Conservation (phyloP, 805 yeast genomes). For the Teunomyces funiuensis region DNA sequence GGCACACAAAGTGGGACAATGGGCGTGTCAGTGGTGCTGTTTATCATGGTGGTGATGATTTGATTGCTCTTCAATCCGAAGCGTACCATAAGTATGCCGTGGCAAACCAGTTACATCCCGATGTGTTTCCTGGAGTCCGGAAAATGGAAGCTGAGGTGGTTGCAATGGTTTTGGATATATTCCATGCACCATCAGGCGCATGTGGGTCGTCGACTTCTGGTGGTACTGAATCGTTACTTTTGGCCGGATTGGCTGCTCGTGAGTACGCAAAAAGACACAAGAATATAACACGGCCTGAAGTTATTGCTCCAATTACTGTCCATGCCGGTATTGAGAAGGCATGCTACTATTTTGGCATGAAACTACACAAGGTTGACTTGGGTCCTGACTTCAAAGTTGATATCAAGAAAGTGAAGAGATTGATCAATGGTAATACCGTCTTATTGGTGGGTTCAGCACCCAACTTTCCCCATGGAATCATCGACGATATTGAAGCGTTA, state of each 20-base stretch:
- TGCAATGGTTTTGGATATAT: slow-evolving; percentile 78
- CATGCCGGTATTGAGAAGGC: slow-evolving; percentile 98
- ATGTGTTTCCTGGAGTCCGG: slow-evolving; percentile 92
- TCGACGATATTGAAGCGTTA: slow-evolving; percentile 80
- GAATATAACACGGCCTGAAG: slow-evolving; percentile 73
- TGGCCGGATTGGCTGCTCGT: slow-evolving; percentile 87
- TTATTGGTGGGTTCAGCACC: slow-evolving; percentile 93
- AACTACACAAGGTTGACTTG: slow-evolving; percentile 74
- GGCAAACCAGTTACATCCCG: slow-evolving; percentile 95
- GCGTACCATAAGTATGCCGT: slow-evolving; percentile 79
- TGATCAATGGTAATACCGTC: slow-evolving; percentile 78
- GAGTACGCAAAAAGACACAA: slow-evolving; percentile 60
- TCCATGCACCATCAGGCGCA: slow-evolving; percentile 64
- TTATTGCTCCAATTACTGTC: slow-evolving; percentile 83
- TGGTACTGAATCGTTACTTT: slow-evolving; percentile 88
- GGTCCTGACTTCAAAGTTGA: slow-evolving; percentile 70
- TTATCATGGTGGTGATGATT: slow-evolving; percentile 88
- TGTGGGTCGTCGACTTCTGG: slow-evolving; percentile 88
- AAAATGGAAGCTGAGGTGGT: slow-evolving; percentile 97
- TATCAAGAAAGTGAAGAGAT: slow-evolving; percentile 54
- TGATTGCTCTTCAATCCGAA: slow-evolving; percentile 68
- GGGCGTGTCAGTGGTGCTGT: slow-evolving; percentile 95
- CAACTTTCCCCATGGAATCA: slow-evolving; percentile 93
- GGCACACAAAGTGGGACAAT: slow-evolving; percentile 76
- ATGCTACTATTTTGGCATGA: slow-evolving; percentile 84